Base-by-base conservation (phyloP, 2,329 filamentous ascomycete species). In the Aspergillus melleus region DNA sequence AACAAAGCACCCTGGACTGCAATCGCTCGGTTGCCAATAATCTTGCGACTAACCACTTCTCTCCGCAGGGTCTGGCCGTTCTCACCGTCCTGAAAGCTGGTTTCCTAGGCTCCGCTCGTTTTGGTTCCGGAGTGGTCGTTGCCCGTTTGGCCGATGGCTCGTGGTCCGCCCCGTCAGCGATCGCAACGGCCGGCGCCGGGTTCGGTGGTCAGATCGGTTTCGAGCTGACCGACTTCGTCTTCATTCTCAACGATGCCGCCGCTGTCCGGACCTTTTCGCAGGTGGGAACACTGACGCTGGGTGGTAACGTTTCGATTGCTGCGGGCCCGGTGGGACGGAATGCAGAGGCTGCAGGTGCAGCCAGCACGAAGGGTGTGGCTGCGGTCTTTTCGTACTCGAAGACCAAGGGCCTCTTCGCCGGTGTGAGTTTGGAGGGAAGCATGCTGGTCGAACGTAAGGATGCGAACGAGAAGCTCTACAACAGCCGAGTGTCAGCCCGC, bases 351-450 rank as follows among this genome's bases (percentile, higher is more conserved):
- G 94, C 95, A 39, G 95, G 95, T 64, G 94, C 93, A 14, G 95
- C 95, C 8, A 96, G 91, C 67, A 83, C 96, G 64, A 94, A 88
- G 80, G 88, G 92, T 64, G 90, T 98, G 9, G 90, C 93, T 0
- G 95, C 91, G 55, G 89, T 99, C 53, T 99, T 99, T 81, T 91
- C 91, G 70, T 99, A 99, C 83, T 95, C 90, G 75, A 98, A 97
- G 80, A 99, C 95, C 12, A 98, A 97, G 81, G 95, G 95, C 20
- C 81, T 99, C 32, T 99, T 99, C 69, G 95, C 95, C 5, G 95
- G 95, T 72, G 93, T 99, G 52, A 96, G 91, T 68, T 81, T 99
- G 66, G 95, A 99, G 76, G 95, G 95, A 22, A 94, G 90, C 62
- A 92, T 91, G 55, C 89, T 99, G 65, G 91, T 98, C 64, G 95